Conservation (phyloP, 2,329 filamentous ascomycete species). For the Fusarium stilboides region DNA sequence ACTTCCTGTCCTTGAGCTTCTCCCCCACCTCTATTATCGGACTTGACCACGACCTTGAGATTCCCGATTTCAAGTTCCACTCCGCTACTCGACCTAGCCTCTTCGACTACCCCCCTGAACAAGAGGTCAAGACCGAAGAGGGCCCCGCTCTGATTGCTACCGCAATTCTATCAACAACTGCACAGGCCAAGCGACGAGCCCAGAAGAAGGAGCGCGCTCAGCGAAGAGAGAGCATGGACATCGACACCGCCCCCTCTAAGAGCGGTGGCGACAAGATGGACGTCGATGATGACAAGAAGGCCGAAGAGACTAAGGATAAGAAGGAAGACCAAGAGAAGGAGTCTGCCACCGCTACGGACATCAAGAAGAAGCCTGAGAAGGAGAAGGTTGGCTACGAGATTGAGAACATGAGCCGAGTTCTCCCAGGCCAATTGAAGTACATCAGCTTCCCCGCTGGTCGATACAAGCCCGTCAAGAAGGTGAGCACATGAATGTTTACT, state of each 20-base stretch:
- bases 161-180: slow-evolving; percentile 95
- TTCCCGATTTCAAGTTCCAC: slow-evolving; percentile 95
- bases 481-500: slow-evolving; percentile 58
- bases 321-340: slow-evolving; percentile 75
- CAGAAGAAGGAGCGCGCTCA: slow-evolving; percentile 94
- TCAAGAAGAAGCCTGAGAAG: slow-evolving; percentile 93
- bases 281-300: slow-evolving; percentile 75
- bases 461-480: slow-evolving; percentile 92
- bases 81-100: slow-evolving; percentile 94
- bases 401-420: slow-evolving; percentile 95
- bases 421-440: slow-evolving; percentile 94
- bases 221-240: slow-evolving; percentile 93
- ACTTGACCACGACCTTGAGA: slow-evolving; percentile 92
- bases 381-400: slow-evolving; percentile 98
- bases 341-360: slow-evolving; percentile 64
- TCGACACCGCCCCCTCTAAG: slow-evolving; percentile 79
- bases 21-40: slow-evolving; percentile 97
- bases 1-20: slow-evolving; percentile 96
- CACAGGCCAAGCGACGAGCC: slow-evolving; percentile 94
- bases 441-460: slow-evolving; percentile 92
- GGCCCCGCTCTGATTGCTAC: slow-evolving; percentile 95
- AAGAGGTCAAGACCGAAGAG: slow-evolving; percentile 95
- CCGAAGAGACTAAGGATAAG: slow-evolving; percentile 70
- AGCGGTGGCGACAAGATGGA: slow-evolving; percentile 90
- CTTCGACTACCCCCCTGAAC: slow-evolving; percentile 98